phyloP scores from a whole-genome alignment of 805 yeast species.

The Scheffersomyces stipitis region DNA sequence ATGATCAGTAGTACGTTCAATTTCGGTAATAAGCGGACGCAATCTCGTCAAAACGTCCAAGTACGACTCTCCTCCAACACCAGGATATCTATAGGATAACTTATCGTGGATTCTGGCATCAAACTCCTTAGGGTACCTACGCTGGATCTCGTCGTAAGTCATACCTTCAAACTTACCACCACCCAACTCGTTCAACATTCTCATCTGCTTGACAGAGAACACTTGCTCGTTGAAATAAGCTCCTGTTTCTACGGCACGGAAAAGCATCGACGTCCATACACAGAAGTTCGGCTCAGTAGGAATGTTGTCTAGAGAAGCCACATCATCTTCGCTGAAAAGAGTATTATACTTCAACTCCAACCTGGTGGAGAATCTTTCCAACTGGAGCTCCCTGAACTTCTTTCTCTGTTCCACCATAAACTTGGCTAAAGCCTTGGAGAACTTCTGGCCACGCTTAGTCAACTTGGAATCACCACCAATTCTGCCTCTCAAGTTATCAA shows the following conservation, averaged over 20 bases:
- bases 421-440: conserved; percentile 67
- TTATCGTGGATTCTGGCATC: conserved; percentile 73
- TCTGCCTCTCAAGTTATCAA: conserved; percentile 78
- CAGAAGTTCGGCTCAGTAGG: conserved; percentile 72
- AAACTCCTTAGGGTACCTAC: conserved; percentile 72
- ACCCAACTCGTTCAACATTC: conserved; percentile 91
- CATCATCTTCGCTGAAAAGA: conserved; percentile 23
- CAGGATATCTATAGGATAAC: conserved; percentile 88
- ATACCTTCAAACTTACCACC: conserved; percentile 92
- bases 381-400: conserved; percentile 64
- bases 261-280: conserved; percentile 90
- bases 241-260: conserved; percentile 77
- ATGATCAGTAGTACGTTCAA: conserved; percentile 89
- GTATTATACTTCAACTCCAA: conserved; percentile 43
- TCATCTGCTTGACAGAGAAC: conserved; percentile 80
- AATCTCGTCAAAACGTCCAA: conserved; percentile 89
- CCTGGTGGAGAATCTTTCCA: conserved; percentile 50
- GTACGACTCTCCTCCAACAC: conserved; percentile 95
- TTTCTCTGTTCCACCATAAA: conserved; percentile 72
- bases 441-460: conserved; percentile 75
- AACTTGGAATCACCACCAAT: conserved; percentile 90
- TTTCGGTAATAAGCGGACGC: conserved; percentile 86
- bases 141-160: conserved; percentile 86
- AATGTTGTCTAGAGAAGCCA: conserved; percentile 25
- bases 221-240: conserved; percentile 69